These are phyloP conservation scores for Botrytis byssoidea DNA, from an alignment of 2,329 filamentous ascomycete genomes.

Conservation along the genomic window DNA sequence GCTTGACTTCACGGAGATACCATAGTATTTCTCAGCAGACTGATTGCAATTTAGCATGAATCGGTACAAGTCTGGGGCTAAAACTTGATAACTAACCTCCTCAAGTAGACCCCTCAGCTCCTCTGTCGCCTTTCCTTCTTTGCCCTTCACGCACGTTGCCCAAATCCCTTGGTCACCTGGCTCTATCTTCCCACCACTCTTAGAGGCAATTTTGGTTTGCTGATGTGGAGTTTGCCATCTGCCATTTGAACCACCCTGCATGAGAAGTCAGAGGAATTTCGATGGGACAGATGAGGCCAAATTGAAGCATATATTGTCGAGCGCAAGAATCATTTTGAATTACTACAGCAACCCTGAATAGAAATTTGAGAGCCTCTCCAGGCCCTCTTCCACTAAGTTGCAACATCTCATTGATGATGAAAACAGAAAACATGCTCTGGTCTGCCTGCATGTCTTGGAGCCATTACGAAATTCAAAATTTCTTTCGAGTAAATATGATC, in stretches of 20 bases:
- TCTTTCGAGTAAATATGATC: background rate
- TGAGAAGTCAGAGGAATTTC: background rate
- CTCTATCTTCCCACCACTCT: conserved; percentile 53
- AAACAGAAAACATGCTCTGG: background rate
- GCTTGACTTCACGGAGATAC: conserved; percentile 36
- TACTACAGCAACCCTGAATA: background rate
- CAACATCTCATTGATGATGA: background rate
- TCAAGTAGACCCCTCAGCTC: conserved; percentile 67
- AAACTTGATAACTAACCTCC: conserved; percentile 49
- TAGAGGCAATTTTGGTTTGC: conserved; percentile 45
- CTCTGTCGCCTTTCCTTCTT: conserved; percentile 66
- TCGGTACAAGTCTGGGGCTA: background rate
- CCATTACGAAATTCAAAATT: background rate
- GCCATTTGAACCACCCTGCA: conserved; percentile 49
- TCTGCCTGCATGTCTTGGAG: background rate
- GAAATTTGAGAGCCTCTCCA: background rate
- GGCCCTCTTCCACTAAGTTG: background rate
- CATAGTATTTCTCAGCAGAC: conserved; percentile 65
- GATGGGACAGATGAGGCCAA: background rate
- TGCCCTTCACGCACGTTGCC: conserved; percentile 72
- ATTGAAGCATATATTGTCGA: background rate
- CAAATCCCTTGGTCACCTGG: conserved; percentile 73
- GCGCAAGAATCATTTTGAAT: background rate
- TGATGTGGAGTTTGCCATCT: conserved; percentile 64
- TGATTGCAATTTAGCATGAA: conserved; percentile 38